Conservation (phyloP, 1,284 basidiomycete genomes). For the Ustilago cynodontis region DNA sequence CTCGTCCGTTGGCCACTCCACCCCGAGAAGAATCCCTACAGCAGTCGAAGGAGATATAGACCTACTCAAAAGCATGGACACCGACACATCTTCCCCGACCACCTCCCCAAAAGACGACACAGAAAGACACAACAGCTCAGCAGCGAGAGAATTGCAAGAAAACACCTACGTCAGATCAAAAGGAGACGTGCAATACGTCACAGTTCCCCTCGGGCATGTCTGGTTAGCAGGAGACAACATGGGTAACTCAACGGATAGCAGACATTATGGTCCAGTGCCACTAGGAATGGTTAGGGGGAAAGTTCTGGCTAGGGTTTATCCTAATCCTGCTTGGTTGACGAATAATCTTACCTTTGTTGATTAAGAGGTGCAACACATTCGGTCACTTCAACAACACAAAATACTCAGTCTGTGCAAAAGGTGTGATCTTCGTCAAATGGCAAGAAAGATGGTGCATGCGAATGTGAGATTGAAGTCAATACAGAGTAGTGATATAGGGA, state of each 20-base stretch:
- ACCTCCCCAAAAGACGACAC: constrained; percentile 1
- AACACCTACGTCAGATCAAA: constrained; percentile 31
- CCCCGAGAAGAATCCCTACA: not conserved
- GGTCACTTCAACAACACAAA: no score
- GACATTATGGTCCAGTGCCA: constrained; percentile 90
- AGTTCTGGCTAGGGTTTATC: constrained; percentile 76
- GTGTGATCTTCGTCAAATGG: no score
- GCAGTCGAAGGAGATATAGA: constrained; percentile 11
- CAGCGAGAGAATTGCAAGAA: constrained; percentile 10
- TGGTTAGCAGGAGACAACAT: constrained; percentile 95
- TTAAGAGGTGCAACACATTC: not conserved
- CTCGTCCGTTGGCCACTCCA: not conserved
- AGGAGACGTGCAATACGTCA: constrained; percentile 50
- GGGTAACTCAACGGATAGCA: constrained; percentile 84
- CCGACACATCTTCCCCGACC: not conserved
- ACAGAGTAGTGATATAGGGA: constrained; percentile 4
- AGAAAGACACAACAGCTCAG: constrained; percentile 19
- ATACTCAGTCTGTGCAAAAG: not conserved
- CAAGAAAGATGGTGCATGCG: no score
- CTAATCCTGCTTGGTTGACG: constrained; percentile 39
- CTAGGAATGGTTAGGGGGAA: constrained; percentile 83
- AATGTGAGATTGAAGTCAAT: not conserved
- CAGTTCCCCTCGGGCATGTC: constrained; percentile 71
- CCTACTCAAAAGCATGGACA: constrained; percentile 37
- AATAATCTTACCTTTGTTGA: constrained; percentile 25